Base-by-base conservation (phyloP, 441 rosid species). In the Euphorbia celastroides region DNA sequence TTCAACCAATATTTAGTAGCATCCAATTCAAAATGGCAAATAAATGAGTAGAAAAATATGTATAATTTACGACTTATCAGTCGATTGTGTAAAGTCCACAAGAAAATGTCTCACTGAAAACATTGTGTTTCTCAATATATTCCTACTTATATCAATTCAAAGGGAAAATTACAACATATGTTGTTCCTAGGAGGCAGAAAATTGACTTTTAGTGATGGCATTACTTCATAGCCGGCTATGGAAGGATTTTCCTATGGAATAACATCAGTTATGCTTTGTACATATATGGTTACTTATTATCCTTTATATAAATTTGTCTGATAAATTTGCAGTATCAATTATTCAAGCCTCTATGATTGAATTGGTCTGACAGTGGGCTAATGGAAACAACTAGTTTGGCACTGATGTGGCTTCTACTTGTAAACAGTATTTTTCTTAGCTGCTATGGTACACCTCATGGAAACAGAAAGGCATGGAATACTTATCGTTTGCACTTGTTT, bases 381-480 rank as follows among this genome's bases (percentile, higher is more conserved):
- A 76, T 79, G 78, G 70, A 74, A 44, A 65, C 19, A n/a, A 59
- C 28, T 46, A n/a, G 20, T 14, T 11, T 12, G 58, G 63, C 41
- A 5, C 27, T 27, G 25, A 17, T 9, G 57, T 52, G 20, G 66
- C 26, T 67, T 55, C 11, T 57, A 12, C 11, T 57, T 13, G 56
- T 70, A 17, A 22, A 42, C 5, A 65, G 19, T 38, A 56, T 34
- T n/a, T 22, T 57, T 52, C 57, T 59, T 22, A 27, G 44, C 54
- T 64, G 77, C 70, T 68, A 25, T 72, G 67, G 59, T 12, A 60
- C 68, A 8, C 13, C 61, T 8, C 48, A 65, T 48, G 66, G 57
- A 52, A 22, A 57, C 28, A 32, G 78, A 62, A 71, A 76, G 78
- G 80, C 61, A 51, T 17, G 12, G 11, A 22, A 22, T 52, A 44